Evolutionary conservation across 495 filamentous ascomycete genomes (phyloP), one percentile per base, ranked within the genome.

Genomic region (Bryoglossum gracile): DNA sequence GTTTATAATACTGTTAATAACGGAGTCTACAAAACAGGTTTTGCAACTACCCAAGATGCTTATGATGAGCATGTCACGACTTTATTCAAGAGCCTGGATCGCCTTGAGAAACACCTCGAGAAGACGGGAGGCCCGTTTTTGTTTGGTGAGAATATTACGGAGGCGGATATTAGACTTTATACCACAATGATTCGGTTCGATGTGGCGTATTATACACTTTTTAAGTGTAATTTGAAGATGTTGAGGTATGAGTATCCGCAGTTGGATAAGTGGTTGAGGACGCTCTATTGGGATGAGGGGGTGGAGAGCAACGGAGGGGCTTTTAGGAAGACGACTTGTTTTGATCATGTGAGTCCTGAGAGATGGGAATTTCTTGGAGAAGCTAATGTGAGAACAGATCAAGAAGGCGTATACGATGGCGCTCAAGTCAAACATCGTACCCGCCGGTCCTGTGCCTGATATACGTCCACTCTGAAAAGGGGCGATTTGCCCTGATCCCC

Each of bases 181-280:
- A 83, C 86, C 2, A 94, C 89, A 5, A 81, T 94, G 35, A 66
- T 89, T 44, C 78, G 88, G 35, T 95, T 95, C 67, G 89, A 95
- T 58, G 72, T 78, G 6, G 86, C 89, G 28, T 95, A 95, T 58
- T 85, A 89, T 8, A 85, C 89, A 72, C 84, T 91, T 62, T 95
- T 95, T 72, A 94, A 92, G 69, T 88, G 83, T 62, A 94, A 94
- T 64, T 62, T 94, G 30, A 73, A 80, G n/a, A 87, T 86, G 66
- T 92, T 94, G 46, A 68, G 89, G 3, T 78, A 78, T 24, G 87
- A 82, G 39, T 89, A 87, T 61, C 85, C 85, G 21, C 63, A 58
- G 1, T 62, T 88, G 23, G 72, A 88, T 53, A 65, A 67, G n/a
- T 89, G 86, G 83, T 67, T 84, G 50, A 63, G 76, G 52, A 67